phyloP scores from a whole-genome alignment of 441 rosid species.

The Omphalea diandra region DNA sequence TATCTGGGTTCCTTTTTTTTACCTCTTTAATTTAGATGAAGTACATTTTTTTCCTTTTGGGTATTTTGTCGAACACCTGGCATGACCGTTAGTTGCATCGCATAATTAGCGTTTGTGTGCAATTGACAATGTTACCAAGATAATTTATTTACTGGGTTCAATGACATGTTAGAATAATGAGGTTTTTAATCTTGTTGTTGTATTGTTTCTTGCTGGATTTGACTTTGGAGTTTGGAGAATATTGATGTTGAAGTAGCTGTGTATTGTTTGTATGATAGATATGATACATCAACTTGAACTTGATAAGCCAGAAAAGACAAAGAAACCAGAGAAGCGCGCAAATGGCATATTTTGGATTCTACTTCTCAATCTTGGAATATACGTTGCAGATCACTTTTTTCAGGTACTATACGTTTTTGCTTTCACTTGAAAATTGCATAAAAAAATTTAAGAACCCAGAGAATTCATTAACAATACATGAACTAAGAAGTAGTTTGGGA shows the following conservation, averaged over 20 bases:
- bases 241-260: not conserved
- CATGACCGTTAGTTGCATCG: not conserved
- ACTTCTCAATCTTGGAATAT: conserved; percentile 79
- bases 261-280: conserved; percentile 40
- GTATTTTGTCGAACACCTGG: conserved; percentile 33
- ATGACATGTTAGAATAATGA: no score
- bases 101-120: not conserved
- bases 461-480: not conserved
- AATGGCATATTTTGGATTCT: conserved; percentile 86
- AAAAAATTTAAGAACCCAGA: not conserved
- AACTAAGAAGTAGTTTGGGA: no score
- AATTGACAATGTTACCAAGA: no score
- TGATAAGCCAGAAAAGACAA: conserved; percentile 45
- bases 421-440: not conserved
- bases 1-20: not conserved
- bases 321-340: conserved; percentile 52
- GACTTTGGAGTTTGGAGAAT: no score
- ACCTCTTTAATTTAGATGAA: not conserved
- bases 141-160: not conserved
- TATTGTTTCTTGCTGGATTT: no score
- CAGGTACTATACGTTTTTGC: conserved; percentile 43
- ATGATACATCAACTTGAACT: conserved; percentile 61
- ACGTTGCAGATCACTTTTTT: conserved; percentile 72
- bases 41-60: conserved; percentile 1
- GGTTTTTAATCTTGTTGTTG: no score